These are phyloP conservation scores for Raphanus sativus DNA, from an alignment of 345 rosid species.

Conservation along the genomic window DNA sequence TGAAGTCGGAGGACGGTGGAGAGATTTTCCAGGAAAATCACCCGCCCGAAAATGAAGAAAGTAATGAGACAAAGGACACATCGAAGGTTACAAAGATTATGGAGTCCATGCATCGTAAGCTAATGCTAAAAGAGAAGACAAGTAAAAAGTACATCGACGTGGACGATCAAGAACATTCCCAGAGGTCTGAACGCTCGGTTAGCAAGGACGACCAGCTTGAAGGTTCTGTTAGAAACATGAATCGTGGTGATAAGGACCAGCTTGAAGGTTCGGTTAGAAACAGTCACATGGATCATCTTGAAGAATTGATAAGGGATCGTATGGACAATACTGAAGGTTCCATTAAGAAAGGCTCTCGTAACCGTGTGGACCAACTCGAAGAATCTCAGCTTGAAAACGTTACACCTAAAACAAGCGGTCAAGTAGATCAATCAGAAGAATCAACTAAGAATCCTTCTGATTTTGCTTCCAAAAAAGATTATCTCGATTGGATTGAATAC, in stretches of 20 bases:
- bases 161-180: slow-evolving; percentile 15
- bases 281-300: slow-evolving; percentile 35
- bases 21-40: slow-evolving; percentile 10
- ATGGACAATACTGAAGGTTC: slow-evolving; percentile 13
- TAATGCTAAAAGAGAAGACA: slow-evolving; percentile 29
- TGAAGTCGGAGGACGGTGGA: slow-evolving; percentile 27
- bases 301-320: slow-evolving; percentile 31
- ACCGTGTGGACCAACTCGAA: slow-evolving; percentile 17
- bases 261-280: slow-evolving; percentile 20
- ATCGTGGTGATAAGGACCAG: slow-evolving; percentile 14
- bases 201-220: slow-evolving; percentile 26
- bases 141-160: slow-evolving; percentile 4
- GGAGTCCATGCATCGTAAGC: slow-evolving; percentile 40
- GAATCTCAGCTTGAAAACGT: slow-evolving; percentile 7
- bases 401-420: slow-evolving; percentile 2
- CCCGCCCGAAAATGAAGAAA: slow-evolving; percentile 1
- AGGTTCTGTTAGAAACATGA: slow-evolving; percentile 6
- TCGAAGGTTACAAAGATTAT: slow-evolving; percentile 32
- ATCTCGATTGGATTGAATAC: slow-evolving; percentile 37
- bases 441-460: slow-evolving; percentile 1
- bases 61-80: slow-evolving; percentile 17
- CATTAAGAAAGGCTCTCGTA: neutral
- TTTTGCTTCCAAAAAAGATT: slow-evolving; percentile 33
- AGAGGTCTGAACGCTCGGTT: slow-evolving; percentile 11
- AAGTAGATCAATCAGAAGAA: slow-evolving; percentile 7